Evolutionary conservation across 257 asterid genomes (phyloP).

Genomic region (Petunia secreta): DNA sequence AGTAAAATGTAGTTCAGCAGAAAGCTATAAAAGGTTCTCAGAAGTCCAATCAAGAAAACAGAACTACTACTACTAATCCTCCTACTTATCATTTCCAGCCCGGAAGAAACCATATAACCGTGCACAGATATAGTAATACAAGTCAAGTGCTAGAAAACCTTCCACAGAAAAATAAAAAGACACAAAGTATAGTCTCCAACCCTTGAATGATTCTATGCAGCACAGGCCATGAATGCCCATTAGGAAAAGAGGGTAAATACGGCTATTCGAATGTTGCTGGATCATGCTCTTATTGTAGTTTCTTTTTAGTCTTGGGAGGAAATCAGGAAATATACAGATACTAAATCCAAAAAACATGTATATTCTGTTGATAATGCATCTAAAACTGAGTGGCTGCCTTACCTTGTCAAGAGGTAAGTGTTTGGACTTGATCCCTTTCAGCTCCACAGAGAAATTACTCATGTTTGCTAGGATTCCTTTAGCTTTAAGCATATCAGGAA

Average conservation of each 20-base stretch:
- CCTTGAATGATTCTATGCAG: neutral
- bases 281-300: neutral
- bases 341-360: neutral
- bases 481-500: constrained; percentile 63
- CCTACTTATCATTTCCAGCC: neutral
- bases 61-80: neutral
- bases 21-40: neutral
- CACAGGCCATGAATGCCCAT: neutral
- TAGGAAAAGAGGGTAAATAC: neutral
- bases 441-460: constrained; percentile 53
- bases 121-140: neutral
- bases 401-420: constrained; percentile 80
- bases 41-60: neutral
- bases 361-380: constrained; percentile 4
- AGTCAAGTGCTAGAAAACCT: neutral
- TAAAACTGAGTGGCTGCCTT: constrained; percentile 30
- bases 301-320: neutral
- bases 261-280: neutral
- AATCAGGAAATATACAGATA: constrained; percentile 7
- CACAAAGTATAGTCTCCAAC: neutral
- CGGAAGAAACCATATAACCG: neutral
- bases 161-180: neutral
- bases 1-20: neutral
- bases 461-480: constrained; percentile 66
- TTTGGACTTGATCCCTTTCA: constrained; percentile 66